Evolutionary conservation across 2,329 filamentous ascomycete genomes (phyloP).

Genomic region (Atkinsonella texensis): DNA sequence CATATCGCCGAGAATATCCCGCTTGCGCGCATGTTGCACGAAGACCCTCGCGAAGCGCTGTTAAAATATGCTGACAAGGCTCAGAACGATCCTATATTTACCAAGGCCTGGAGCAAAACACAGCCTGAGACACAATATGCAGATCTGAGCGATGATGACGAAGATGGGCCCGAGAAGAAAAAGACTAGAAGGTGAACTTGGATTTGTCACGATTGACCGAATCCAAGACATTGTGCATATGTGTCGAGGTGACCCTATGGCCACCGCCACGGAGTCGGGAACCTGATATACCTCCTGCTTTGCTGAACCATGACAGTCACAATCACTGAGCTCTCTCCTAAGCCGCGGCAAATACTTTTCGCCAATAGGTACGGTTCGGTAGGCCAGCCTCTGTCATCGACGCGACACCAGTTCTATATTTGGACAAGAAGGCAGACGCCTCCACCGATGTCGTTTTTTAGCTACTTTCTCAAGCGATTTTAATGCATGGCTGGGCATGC

Average conservation of each 20-base stretch:
- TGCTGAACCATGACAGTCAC: background rate
- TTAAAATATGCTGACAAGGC: slow-evolving; percentile 92
- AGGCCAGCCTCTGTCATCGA: background rate
- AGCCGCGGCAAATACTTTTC: background rate
- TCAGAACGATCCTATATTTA: slow-evolving; percentile 88
- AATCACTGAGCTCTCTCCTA: background rate
- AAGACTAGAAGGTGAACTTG: slow-evolving; percentile 37
- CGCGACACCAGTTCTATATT: background rate
- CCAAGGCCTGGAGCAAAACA: slow-evolving; percentile 81
- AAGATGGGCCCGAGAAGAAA: slow-evolving; percentile 56
- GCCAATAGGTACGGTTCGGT: background rate
- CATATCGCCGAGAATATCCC: slow-evolving; percentile 84
- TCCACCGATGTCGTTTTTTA: too few species aligned
- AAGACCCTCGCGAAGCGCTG: slow-evolving; percentile 87
- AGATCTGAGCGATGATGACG: slow-evolving; percentile 78
- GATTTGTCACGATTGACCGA: background rate
- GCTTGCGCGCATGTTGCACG: slow-evolving; percentile 84
- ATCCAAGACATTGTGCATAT: background rate
- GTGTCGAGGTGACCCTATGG: background rate
- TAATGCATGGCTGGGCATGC: background rate
- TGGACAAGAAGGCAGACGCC: background rate
- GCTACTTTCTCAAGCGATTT: background rate
- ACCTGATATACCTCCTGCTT: background rate
- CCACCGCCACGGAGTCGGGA: background rate
- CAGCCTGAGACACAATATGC: slow-evolving; percentile 89